Conservation (phyloP, 306 rosid species). For the Gastrolobium bilobum region DNA sequence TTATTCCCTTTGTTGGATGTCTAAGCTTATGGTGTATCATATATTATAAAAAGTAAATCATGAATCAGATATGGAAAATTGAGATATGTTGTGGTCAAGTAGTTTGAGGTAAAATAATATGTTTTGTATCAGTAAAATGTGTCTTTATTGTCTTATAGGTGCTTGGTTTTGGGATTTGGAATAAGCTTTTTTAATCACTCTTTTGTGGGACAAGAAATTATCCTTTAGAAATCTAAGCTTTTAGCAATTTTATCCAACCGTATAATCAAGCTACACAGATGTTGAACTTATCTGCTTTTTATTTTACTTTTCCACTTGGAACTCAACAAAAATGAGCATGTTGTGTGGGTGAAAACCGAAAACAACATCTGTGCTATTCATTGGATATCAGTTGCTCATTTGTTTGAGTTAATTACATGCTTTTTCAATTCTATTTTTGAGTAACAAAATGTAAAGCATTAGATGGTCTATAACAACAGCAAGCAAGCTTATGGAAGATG, state of each 20-base stretch:
- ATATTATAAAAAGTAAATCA: too few relatives aligned
- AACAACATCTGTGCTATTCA: not conserved
- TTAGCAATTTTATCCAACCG: not conserved
- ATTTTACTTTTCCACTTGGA: not conserved
- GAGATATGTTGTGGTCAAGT: not conserved
- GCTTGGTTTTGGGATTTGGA: not conserved
- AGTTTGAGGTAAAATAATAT: not conserved
- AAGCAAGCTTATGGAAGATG: slow-evolving; percentile 6
- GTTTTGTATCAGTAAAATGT: not conserved
- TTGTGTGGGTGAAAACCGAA: not conserved
- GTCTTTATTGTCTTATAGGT: not conserved
- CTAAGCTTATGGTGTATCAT: too few relatives aligned
- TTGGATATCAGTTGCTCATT: not conserved
- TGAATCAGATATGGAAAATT: slow-evolving; percentile 11
- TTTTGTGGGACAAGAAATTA: not conserved
- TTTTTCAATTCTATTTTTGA: not conserved
- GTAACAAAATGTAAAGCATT: not conserved
- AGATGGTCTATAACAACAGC: not conserved
- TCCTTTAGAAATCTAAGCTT: not conserved
- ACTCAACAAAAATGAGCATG: not conserved
- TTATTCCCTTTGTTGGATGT: not conserved
- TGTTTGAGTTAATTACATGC: not conserved
- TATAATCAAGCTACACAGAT: not conserved
- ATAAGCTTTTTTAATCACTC: not conserved
- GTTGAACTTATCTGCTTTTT: not conserved